Percentiles rank a stretch among this genome's conserved stretches.
Evolutionary conservation across 345 rosid genomes (phyloP).

Genomic region (Eucalyptus decipiens): DNA sequence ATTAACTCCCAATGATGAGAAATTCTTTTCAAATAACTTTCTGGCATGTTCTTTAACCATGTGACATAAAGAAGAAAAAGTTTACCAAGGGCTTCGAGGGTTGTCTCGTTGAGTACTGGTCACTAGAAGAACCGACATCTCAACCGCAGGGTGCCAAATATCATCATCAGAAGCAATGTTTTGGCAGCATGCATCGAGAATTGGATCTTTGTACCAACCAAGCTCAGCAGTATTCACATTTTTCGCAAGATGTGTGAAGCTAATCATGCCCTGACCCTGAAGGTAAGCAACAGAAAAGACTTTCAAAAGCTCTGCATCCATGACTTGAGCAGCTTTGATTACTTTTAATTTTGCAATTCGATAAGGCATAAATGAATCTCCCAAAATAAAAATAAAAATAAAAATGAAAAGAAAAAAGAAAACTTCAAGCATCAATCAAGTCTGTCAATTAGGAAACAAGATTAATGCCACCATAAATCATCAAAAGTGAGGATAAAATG

Average conservation of each 20-base stretch:
- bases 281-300: constrained; percentile 8
- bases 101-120: constrained; percentile 36
- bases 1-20: not conserved
- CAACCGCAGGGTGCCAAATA: constrained; percentile 69
- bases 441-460: not conserved
- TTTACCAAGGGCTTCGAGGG: constrained; percentile 75
- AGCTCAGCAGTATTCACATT: constrained; percentile 50
- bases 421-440: not conserved
- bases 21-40: not conserved
- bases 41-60: not conserved
- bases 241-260: constrained; percentile 47
- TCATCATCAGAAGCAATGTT: constrained; percentile 71
- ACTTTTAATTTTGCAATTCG: not conserved
- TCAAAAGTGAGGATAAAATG: not conserved
- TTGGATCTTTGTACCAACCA: constrained; percentile 48
- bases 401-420: rapidly evolving
- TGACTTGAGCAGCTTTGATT: not conserved
- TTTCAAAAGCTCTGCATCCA: not conserved
- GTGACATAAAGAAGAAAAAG: not conserved
- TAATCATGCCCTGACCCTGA: constrained; percentile 86
- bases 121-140: constrained; percentile 69
- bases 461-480: not conserved
- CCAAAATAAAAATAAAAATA: too few relatives aligned
- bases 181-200: constrained; percentile 89
- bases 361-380: not conserved